Evolutionary conservation across 2,329 filamentous ascomycete species (phyloP).

Genomic region (Rutstroemia sydowiana): DNA sequence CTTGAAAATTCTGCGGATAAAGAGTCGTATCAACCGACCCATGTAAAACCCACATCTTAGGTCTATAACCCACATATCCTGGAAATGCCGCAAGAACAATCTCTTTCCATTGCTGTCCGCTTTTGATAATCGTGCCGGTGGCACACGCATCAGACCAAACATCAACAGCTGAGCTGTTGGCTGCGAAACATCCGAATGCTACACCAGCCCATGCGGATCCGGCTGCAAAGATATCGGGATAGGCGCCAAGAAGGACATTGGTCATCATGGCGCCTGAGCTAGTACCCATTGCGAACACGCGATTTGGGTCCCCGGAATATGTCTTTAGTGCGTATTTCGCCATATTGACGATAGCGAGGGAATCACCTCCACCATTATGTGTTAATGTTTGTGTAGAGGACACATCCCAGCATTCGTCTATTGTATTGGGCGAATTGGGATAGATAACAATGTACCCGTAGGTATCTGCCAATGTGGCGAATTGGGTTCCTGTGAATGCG

Average conservation of each 20-base stretch:
- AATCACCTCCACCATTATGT: constrained; percentile 50
- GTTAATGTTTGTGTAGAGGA: constrained; percentile 40
- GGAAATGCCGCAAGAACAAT: constrained; percentile 29
- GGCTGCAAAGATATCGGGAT: constrained; percentile 41
- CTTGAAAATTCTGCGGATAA: constrained; percentile 34
- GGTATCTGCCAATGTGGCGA: constrained; percentile 43
- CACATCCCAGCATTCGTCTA: constrained; percentile 53
- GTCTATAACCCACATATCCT: constrained; percentile 27
- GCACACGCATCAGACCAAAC: constrained; percentile 48
- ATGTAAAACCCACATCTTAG: constrained; percentile 26
- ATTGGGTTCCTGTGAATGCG: constrained; percentile 32
- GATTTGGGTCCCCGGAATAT: constrained; percentile 43
- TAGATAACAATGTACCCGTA: constrained; percentile 56
- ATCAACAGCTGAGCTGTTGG: constrained; percentile 32
- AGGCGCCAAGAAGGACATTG: constrained; percentile 40
- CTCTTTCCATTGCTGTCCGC: constrained; percentile 41
- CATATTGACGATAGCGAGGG: constrained; percentile 51
- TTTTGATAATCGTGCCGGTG: constrained; percentile 13
- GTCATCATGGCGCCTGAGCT: constrained; percentile 42
- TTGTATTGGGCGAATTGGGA: constrained; percentile 42
- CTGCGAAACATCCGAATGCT: constrained; percentile 36
- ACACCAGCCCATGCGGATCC: constrained; percentile 39
- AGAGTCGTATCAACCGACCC: constrained; percentile 34
- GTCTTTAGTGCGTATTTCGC: constrained; percentile 45
- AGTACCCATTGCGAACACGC: constrained; percentile 46